phyloP scores from a whole-genome alignment of 2,329 filamentous ascomycete genomes.

The Sporothrix pallida region DNA sequence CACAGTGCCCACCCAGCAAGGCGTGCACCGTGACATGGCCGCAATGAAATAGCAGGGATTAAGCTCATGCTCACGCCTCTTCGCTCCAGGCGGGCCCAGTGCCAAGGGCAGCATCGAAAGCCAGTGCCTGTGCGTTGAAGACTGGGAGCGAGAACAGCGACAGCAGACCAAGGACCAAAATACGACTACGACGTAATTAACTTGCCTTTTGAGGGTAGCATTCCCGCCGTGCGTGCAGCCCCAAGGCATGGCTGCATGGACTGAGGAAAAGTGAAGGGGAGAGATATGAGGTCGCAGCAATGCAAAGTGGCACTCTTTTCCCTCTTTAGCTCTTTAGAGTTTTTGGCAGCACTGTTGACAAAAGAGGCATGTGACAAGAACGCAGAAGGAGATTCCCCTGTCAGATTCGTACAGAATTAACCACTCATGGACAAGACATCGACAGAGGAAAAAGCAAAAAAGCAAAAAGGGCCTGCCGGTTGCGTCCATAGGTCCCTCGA shows the following conservation, averaged over 20 bases:
- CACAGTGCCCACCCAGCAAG: not conserved
- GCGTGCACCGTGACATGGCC: not conserved
- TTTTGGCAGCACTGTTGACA: conserved; percentile 6
- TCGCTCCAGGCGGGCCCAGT: not conserved
- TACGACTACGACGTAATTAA: conserved; percentile 1
- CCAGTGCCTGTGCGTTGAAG: not conserved
- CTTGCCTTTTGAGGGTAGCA: not conserved
- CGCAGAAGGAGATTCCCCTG: too few species aligned
- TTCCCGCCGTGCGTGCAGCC: not conserved
- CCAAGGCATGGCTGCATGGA: not conserved
- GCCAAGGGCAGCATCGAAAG: conserved; percentile 1
- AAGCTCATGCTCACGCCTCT: conserved; percentile 7
- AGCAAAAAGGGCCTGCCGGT: not conserved
- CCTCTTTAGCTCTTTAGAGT: not conserved
- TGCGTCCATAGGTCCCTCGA: conserved; percentile 11
- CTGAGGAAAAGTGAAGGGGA: not conserved
- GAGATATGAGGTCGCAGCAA: not conserved
- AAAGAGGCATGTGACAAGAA: not conserved
- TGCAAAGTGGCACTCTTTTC: not conserved
- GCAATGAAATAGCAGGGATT: not conserved
- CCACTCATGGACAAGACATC: too few species aligned
- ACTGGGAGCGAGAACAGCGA: not conserved
- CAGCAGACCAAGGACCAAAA: not conserved
- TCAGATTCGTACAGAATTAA: too few species aligned
- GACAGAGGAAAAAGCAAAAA: not conserved